A percentile compares a stretch with the other conserved stretches of the same genome.
Evolutionary conservation across 2,329 filamentous ascomycete genomes (phyloP).

Genomic region (Fusarium burgessii): DNA sequence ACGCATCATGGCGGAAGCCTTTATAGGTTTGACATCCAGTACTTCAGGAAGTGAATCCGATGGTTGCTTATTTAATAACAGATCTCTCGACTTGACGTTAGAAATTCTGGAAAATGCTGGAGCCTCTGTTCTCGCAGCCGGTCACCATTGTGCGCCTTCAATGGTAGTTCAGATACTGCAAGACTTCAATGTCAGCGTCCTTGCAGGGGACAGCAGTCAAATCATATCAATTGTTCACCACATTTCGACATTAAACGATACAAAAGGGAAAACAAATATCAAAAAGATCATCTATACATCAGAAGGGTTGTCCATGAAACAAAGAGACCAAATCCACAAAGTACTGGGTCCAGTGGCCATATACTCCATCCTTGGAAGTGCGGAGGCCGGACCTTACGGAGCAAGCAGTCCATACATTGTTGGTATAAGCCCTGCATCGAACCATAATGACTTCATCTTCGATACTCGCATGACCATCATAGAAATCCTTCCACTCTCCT

Average conservation of each 20-base stretch:
- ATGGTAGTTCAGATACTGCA: slow-evolving; percentile 46
- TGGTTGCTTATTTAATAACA: not conserved
- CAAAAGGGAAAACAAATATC: slow-evolving; percentile 46
- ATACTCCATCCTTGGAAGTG: slow-evolving; percentile 56
- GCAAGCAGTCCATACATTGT: slow-evolving; percentile 49
- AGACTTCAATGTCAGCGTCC: slow-evolving; percentile 52
- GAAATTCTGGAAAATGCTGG: slow-evolving; percentile 58
- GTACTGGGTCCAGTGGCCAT: slow-evolving; percentile 52
- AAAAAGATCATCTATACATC: slow-evolving; percentile 60
- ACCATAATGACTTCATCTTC: slow-evolving; percentile 53
- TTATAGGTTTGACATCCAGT: slow-evolving; percentile 50
- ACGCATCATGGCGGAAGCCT: slow-evolving; percentile 52
- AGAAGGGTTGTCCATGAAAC: slow-evolving; percentile 51
- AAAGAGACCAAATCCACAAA: slow-evolving; percentile 48
- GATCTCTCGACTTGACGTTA: slow-evolving; percentile 55
- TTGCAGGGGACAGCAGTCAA: slow-evolving; percentile 55
- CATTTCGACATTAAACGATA: slow-evolving; percentile 48
- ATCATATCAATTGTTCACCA: slow-evolving; percentile 52
- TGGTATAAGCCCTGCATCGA: not conserved
- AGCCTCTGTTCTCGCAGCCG: slow-evolving; percentile 54
- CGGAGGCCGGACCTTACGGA: slow-evolving; percentile 57
- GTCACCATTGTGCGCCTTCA: slow-evolving; percentile 43
- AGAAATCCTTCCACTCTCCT: slow-evolving; percentile 51
- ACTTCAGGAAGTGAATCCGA: too few species aligned
- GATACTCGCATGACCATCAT: slow-evolving; percentile 53